These are phyloP conservation scores for Amaranthus hypochondriacus DNA, from an alignment of 148 eudicot species.

Conservation along the genomic window DNA sequence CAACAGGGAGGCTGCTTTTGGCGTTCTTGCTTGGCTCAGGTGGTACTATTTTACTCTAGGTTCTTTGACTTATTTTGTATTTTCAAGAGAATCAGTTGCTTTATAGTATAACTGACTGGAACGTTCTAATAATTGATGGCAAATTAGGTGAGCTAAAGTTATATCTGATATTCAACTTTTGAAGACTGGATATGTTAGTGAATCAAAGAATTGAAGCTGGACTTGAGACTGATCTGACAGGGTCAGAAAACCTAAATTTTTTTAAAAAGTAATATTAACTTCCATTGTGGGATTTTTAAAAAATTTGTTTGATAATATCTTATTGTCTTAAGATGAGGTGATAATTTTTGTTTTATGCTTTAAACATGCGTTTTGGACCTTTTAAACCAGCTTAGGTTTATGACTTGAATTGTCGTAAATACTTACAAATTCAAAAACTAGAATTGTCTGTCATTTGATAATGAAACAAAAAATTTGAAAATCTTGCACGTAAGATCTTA, in stretches of 20 bases:
- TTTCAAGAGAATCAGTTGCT: background rate
- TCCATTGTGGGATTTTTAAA: background rate
- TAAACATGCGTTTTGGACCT: background rate
- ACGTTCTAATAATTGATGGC: background rate
- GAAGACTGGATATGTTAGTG: background rate
- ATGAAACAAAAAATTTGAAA: background rate
- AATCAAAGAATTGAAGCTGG: background rate
- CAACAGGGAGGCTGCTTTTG: constrained; percentile 66
- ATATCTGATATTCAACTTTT: background rate
- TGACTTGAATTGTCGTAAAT: background rate
- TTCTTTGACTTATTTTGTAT: background rate
- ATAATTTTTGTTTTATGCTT: background rate
- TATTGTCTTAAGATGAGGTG: background rate
- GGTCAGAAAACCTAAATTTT: background rate
- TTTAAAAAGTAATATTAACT: too few relatives aligned
- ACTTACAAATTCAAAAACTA: background rate
- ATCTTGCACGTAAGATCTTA: too few relatives aligned
- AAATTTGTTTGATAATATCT: background rate
- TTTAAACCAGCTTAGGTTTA: background rate
- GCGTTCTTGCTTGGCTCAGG: constrained; percentile 95
- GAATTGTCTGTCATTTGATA: background rate
- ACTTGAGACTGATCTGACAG: background rate
- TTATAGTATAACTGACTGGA: background rate
- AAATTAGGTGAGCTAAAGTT: background rate
- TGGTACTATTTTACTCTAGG: constrained; percentile 9